Base-by-base conservation (phyloP, 306 rosid genomes). In the Cyamopsis tetragonoloba region DNA sequence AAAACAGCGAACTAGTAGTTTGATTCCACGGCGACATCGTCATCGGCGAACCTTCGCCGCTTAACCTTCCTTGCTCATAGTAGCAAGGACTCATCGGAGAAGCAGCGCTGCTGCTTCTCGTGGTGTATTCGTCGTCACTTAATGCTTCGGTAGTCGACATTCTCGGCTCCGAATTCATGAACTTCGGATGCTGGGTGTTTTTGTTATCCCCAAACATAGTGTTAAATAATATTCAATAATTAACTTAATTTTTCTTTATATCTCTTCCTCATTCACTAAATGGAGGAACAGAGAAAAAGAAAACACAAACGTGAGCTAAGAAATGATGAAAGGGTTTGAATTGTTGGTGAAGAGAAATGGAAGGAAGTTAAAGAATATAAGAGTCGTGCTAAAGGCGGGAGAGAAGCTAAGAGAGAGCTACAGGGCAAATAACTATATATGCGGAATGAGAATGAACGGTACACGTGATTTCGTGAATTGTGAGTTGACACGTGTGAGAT, bases 11-110 rank as follows among this genome's bases (percentile, higher is more conserved):
- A 3, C 62, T 72, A 0, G 83, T n/a, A 1, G 76, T 72, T 50
- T 83, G 87, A 47, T 85, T 88, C 95, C 95, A 88, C 0, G 95
- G 95, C 0, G 95, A 88, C 95, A 88, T 88, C 62, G 69, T 79
- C 83, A 88, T 83, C 4, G 91, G 95, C 2, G 95, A 88, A 7
- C 87, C 84, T 71, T 88, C 95, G 3, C 87, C 84, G 59, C 96
- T 91, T 51, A 80, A 20, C 2, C 92, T 76, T 68, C 58, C 49
- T 1, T 76, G 47, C 18, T 84, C 90, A 35, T 46, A 80, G 56
- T 15, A 9, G 13, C 43, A 65, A 0, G 80, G 77, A 63, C 72
- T 70, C 23, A 32, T n/a, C 12, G 73, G 30, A 1, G 89, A 75
- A 8, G 70, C 63, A 8, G 82, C 80, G 43, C 83, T 82, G 51